Evolutionary conservation across 1,139 yeast species (phyloP), one percentile per base, ranked within the genome.

Genomic region (Kodamaea sp.): DNA sequence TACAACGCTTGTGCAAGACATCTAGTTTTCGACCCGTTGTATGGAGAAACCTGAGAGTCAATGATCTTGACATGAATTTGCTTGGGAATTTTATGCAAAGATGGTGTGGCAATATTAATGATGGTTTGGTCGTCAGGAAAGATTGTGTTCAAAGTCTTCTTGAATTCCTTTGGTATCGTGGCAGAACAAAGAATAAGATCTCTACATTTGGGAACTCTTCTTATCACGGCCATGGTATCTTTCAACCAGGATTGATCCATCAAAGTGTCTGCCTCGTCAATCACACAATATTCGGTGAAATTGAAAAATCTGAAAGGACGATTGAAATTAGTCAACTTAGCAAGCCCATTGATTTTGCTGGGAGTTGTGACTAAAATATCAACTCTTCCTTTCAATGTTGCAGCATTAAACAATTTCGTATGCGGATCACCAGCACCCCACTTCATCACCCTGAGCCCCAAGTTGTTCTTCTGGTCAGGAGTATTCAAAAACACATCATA

Each of bases 241-340:
- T 75, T 75, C 11, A 80, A 63, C 76, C 92, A 90, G 0, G 95
- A 83, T 35, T 78, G 76, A 52, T 90, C 96, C 80, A 92, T 74
- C 35, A 92, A 65, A 0, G 97, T 86, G 58, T 92, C 98, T 0
- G 98, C 97, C 58, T 92, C 98, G 57, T 92, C 98, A n/a, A 85
- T 75, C 3, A 86, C 90, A 36, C 86, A 69, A 48, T 75, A 83
- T 19, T 74, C 70, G 0, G 79, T 75, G 23, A 63, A 62, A 5
- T 64, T 59, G 34, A 79, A 61, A 8, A 66, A 54, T 24, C 68
- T 61, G 46, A 70, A 78, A 0, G 84, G 81, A 21, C 72, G 61
- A 29, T 67, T 63, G 10, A 70, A 51, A 47, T 67, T 67, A 22
- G 63, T 60, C 26, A 76, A 65, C 31, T 69, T 66, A 28, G 66